Percentiles rank a stretch among this genome's conserved stretches.
Conservation (phyloP, 208 protist species). For the Leptomonas seymouri region DNA sequence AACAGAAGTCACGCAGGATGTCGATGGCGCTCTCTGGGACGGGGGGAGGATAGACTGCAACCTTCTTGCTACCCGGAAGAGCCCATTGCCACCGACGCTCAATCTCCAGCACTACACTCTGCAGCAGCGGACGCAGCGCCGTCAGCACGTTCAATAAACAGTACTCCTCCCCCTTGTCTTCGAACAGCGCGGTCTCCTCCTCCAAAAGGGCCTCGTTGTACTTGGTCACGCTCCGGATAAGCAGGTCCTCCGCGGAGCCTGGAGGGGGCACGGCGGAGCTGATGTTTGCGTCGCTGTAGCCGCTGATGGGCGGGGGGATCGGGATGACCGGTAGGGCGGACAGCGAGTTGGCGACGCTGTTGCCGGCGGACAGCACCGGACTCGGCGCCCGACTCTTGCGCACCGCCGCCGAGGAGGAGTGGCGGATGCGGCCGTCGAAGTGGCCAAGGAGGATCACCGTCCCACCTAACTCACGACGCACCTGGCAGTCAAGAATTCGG, state of each 20-base stretch:
- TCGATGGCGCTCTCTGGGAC: slow-evolving; percentile 25
- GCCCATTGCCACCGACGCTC: slow-evolving; percentile 20
- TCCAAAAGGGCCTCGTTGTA: slow-evolving; percentile 22
- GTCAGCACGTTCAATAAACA: slow-evolving; percentile 38
- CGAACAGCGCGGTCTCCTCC: slow-evolving; percentile 31
- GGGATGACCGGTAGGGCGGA: slow-evolving; percentile 2
- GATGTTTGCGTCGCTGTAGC: not conserved
- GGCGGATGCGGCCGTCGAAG: slow-evolving; percentile 29
- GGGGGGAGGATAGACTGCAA: not conserved
- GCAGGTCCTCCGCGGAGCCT: slow-evolving; percentile 11
- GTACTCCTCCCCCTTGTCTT: slow-evolving; percentile 33
- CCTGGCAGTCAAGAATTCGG: slow-evolving; percentile 41
- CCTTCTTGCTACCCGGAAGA: not conserved
- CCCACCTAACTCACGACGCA: slow-evolving; percentile 51
- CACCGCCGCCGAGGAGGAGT: slow-evolving; percentile 18
- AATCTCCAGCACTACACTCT: slow-evolving; percentile 33
- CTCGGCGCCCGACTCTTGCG: slow-evolving; percentile 20
- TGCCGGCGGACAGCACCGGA: slow-evolving; percentile 7
- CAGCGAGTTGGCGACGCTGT: slow-evolving; percentile 7
- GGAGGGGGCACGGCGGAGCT: not conserved
- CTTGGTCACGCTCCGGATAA: slow-evolving; percentile 16
- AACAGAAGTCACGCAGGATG: slow-evolving; percentile 36
- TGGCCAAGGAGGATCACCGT: slow-evolving; percentile 55
- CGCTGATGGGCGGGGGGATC: not conserved
- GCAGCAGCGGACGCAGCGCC: slow-evolving; percentile 30